Evolutionary conservation across 2,329 filamentous ascomycete species (phyloP).

Genomic region (Penicillium sp.): DNA sequence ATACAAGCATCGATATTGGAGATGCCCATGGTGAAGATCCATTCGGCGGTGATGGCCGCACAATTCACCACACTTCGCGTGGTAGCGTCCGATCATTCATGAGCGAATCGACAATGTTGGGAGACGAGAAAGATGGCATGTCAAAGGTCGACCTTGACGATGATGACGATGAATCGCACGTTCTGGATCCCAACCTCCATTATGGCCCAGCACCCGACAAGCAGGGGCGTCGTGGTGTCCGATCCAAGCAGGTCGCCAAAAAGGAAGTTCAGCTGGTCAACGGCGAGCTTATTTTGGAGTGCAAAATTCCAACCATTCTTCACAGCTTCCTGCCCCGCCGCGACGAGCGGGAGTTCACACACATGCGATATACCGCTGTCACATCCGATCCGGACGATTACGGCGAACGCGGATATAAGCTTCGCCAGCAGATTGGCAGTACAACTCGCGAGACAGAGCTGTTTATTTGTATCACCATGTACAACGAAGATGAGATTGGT

Average conservation of each 20-base stretch:
- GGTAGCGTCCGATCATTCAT: conserved; percentile 60
- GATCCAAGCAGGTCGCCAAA: conserved; percentile 81
- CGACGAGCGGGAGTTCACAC: conserved; percentile 93
- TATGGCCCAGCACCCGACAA: conserved; percentile 85
- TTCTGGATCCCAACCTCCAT: conserved; percentile 61
- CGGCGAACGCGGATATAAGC: conserved; percentile 79
- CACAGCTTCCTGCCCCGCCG: conserved; percentile 93
- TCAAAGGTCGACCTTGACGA: conserved; percentile 47
- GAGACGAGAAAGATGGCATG: conserved; percentile 50
- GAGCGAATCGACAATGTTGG: conserved; percentile 58
- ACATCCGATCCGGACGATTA: conserved; percentile 97
- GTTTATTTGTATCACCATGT: conserved; percentile 98
- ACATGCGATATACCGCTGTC: conserved; percentile 98
- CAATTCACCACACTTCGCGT: conserved; percentile 50
- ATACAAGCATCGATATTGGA: conserved; percentile 48
- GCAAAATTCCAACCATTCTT: conserved; percentile 97
- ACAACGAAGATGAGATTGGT: conserved; percentile 95
- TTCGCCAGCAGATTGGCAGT: conserved; percentile 83
- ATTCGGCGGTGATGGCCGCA: conserved; percentile 56
- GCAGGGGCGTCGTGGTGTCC: conserved; percentile 82
- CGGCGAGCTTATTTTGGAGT: conserved; percentile 94
- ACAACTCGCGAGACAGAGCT: conserved; percentile 88
- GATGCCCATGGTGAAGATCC: conserved; percentile 71
- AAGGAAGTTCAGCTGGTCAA: conserved; percentile 97
- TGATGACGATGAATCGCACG: conserved; percentile 48